Percentiles rank a stretch among this genome's conserved stretches.
These are phyloP conservation scores for Trichoderma afroharzianum DNA, from an alignment of 2,329 filamentous ascomycete genomes.

Conservation along the genomic window DNA sequence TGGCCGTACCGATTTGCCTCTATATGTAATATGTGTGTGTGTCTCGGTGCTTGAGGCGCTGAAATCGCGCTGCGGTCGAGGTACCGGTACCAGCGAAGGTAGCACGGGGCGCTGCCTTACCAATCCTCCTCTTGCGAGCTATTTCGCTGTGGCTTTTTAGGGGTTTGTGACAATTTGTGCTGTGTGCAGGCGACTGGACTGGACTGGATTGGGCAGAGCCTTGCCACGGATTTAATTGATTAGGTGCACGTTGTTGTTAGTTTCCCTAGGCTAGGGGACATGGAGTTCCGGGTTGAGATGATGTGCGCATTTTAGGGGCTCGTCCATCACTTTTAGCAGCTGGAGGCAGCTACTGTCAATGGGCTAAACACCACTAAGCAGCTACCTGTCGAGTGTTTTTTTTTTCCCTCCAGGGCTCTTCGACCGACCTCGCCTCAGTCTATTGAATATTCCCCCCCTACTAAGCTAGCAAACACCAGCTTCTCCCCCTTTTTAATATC, in stretches of 20 bases:
- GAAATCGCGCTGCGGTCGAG: neutral
- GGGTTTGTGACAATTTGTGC: neutral
- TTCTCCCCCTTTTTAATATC: neutral
- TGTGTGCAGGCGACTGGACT: neutral
- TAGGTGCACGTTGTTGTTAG: neutral
- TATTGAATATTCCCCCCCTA: neutral
- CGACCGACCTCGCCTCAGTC: neutral
- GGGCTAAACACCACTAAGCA: neutral
- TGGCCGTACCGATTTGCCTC: neutral
- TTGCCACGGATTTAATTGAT: neutral
- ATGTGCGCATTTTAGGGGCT: neutral
- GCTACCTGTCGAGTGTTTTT: neutral
- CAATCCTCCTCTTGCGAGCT: neutral
- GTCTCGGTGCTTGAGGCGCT: neutral
- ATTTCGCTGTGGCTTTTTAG: neutral
- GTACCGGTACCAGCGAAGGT: neutral
- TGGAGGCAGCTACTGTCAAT: neutral
- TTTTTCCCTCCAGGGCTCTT: too few species aligned
- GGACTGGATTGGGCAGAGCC: neutral
- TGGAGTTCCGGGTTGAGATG: neutral
- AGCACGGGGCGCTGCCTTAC: neutral
- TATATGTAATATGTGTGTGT: too few species aligned
- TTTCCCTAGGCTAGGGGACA: neutral
- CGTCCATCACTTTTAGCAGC: neutral
- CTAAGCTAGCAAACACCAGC: neutral